These are phyloP conservation scores for Rhinocladiella similis DNA, from an alignment of 2,329 filamentous ascomycete species.

Conservation along the genomic window DNA sequence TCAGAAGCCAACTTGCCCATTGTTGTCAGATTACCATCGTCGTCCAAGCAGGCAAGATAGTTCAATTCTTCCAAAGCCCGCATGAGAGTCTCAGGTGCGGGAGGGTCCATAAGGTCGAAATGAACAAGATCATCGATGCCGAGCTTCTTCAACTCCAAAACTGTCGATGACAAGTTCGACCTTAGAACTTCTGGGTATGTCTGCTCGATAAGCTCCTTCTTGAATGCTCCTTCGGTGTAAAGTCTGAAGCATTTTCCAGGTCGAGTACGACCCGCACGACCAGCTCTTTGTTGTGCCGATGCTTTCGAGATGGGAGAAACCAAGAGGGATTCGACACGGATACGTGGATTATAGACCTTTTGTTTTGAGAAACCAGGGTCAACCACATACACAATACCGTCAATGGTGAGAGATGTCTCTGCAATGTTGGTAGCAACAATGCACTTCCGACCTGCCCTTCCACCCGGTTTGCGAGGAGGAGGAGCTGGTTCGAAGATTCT, in stretches of 20 bases:
- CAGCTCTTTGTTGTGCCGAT: slow-evolving; percentile 92
- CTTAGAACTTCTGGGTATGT: slow-evolving; percentile 95
- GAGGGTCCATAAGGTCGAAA: slow-evolving; percentile 98
- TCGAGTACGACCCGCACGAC: slow-evolving; percentile 97
- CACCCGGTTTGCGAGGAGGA: slow-evolving; percentile 68
- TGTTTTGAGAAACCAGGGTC: slow-evolving; percentile 99
- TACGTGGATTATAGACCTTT: slow-evolving; percentile 97
- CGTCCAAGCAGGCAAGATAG: slow-evolving; percentile 92
- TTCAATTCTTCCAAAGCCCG: slow-evolving; percentile 95
- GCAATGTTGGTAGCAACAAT: slow-evolving; percentile 98
- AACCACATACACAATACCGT: slow-evolving; percentile 99
- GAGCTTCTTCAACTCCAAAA: slow-evolving; percentile 95
- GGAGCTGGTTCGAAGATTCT: slow-evolving; percentile 92
- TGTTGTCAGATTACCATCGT: slow-evolving; percentile 87
- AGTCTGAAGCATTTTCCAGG: slow-evolving; percentile 98
- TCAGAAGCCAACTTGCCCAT: slow-evolving; percentile 87
- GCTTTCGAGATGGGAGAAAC: slow-evolving; percentile 98
- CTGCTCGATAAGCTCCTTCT: slow-evolving; percentile 96
- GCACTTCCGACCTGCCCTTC: slow-evolving; percentile 85
- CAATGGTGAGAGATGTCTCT: slow-evolving; percentile 95
- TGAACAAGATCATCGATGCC: slow-evolving; percentile 94
- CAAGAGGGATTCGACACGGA: slow-evolving; percentile 93
- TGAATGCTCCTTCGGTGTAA: slow-evolving; percentile 94
- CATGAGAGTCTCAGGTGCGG: slow-evolving; percentile 97
- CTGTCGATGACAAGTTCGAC: slow-evolving; percentile 92